Evolutionary conservation across 441 rosid species (phyloP).

Genomic region (Rhodomyrtus psidioides): DNA sequence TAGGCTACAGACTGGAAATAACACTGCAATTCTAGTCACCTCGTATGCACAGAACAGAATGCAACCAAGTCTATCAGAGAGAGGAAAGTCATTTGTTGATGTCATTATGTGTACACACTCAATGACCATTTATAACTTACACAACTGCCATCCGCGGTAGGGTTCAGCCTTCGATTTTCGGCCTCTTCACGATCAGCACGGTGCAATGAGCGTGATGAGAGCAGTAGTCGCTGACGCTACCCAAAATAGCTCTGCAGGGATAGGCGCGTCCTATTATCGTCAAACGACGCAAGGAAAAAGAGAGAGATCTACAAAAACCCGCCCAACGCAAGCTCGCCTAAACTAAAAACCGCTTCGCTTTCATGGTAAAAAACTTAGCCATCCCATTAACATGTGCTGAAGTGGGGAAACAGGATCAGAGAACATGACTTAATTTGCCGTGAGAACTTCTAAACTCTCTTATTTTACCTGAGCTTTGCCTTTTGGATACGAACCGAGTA

Average conservation of each 20-base stretch:
- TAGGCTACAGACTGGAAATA: neutral
- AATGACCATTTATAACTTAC: neutral
- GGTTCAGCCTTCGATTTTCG: neutral
- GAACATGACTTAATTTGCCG: too few relatives aligned
- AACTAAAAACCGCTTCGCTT: neutral
- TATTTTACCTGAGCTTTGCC: neutral
- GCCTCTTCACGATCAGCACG: conserved; percentile 2
- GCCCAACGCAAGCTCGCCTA: neutral
- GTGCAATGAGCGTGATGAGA: neutral
- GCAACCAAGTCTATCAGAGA: neutral
- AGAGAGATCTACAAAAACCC: neutral
- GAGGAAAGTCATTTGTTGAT: neutral
- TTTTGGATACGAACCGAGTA: neutral
- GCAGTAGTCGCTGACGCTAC: conserved; percentile 8
- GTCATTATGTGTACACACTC: neutral
- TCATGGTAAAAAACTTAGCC: neutral
- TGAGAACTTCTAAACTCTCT: neutral
- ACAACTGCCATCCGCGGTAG: neutral
- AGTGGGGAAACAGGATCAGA: too few relatives aligned
- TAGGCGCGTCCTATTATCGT: neutral
- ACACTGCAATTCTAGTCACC: neutral
- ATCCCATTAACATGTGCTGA: neutral
- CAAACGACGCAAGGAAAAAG: neutral
- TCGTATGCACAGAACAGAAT: neutral
- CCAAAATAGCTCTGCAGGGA: neutral